Evolutionary conservation across 2,329 filamentous ascomycete species (phyloP).

Genomic region (Penicillium psychrosexuale): DNA sequence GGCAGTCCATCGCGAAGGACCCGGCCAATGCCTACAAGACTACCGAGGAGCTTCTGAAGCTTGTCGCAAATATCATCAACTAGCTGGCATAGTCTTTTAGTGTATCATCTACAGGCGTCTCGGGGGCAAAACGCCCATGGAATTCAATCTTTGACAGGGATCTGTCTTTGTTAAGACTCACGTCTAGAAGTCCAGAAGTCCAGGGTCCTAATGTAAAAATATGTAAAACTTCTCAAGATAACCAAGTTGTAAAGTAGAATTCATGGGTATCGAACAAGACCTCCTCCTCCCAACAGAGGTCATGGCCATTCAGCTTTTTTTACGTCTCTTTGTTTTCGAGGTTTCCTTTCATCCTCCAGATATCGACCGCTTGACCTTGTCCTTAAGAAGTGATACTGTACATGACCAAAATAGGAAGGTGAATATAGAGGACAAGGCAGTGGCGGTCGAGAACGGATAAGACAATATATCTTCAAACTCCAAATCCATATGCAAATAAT

Average conservation of each 20-base stretch:
- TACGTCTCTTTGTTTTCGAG: slow-evolving; percentile 11
- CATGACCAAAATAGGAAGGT: slow-evolving; percentile 11
- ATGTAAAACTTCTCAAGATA: slow-evolving; percentile 1
- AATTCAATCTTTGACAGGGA: neutral
- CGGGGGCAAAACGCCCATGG: slow-evolving; percentile 1
- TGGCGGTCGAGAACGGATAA: slow-evolving; percentile 12
- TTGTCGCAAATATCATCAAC: slow-evolving; percentile 58
- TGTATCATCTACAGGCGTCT: slow-evolving; percentile 10
- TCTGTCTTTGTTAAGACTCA: neutral
- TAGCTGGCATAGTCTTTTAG: slow-evolving; percentile 15
- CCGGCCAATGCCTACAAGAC: slow-evolving; percentile 73
- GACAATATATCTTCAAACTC: slow-evolving; percentile 21
- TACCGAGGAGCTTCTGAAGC: slow-evolving; percentile 76
- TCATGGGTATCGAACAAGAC: slow-evolving; percentile 33
- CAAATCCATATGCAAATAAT: slow-evolving; percentile 30
- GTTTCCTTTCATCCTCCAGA: neutral
- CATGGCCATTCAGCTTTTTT: slow-evolving; percentile 14
- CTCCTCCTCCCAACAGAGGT: slow-evolving; percentile 12
- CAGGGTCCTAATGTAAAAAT: neutral
- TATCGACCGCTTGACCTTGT: slow-evolving; percentile 3
- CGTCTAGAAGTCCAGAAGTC: neutral
- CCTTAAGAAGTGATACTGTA: slow-evolving; percentile 20
- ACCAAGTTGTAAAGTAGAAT: slow-evolving; percentile 16
- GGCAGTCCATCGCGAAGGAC: slow-evolving; percentile 83
- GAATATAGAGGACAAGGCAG: slow-evolving; percentile 13